Evolutionary conservation across 352 stramenopile species (phyloP), one percentile per base, ranked within the genome.

Genomic region (Phytophthora citrophthora): DNA sequence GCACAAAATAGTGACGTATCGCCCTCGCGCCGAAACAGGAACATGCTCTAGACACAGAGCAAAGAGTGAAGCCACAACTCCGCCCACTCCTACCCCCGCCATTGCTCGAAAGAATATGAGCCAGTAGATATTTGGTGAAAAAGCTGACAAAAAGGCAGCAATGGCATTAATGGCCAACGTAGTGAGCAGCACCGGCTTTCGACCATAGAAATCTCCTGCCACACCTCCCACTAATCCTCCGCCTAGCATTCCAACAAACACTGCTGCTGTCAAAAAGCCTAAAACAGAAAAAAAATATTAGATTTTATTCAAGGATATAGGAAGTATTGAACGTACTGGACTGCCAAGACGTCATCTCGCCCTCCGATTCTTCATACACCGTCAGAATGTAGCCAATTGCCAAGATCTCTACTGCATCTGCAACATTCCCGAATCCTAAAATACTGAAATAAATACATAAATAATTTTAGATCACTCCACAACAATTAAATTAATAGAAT

Each of bases 331-430:
- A 84, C 76, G 36, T 65, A 91, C 83, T 94, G 12, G 81, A 89
- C 54, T 93, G 65, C 82, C 76, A 93, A n/a, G 82, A 61, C 1
- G 82, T 87, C 56, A 93, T 86, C 10, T 61, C 69, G 8, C 79
- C 79, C 47, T 92, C 81, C 0, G 72, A 74, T 36, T 89, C 76
- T 67, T 89, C 82, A 50, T 91, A 91, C 0, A 89, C 80, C 0
- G 78, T 88, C 34, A 97, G 55, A 40, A 97, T 96, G 64, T 96
- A 97, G 10, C 91, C 90, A 45, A 97, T 95, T 38, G 85, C 86
- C 13, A 97, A 76, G 60, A 97, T 93, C 71, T 97, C 91, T 13
- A 97, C 89, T 2, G 91, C 91, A 64, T 97, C 91, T 0, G 89
- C 88, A 2, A 94, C 89, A 70, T 97, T 97, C 16, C 84, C 91